Base-by-base conservation (phyloP, 2,329 filamentous ascomycete species). In the Calcarisporium arbuscula region DNA sequence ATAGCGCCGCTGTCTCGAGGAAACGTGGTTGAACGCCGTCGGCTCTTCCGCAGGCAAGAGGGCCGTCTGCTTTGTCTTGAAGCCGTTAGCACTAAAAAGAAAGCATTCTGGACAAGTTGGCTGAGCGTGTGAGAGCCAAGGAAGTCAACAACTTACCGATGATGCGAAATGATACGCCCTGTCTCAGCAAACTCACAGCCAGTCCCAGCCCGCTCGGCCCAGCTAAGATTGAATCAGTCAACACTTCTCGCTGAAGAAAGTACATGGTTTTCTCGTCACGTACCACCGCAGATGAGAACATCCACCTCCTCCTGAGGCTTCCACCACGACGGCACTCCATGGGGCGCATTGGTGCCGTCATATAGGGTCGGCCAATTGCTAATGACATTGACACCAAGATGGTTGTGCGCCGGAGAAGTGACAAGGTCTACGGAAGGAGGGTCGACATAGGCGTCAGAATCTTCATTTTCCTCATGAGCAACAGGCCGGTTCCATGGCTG, bases 281-380 rank as follows among this genome's bases (percentile, higher is more conserved):
- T 46, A 57, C 56, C 56, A 41, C 56, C 56, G 30, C 46, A 47
- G 29, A 58, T 58, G 8, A 58, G 37, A 9, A 58, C 54, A 40
- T 58, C 54, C 8, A 58, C 54, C 19, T 57, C 45, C 19, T 40
- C 40, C 20, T 35, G 18, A 19, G 48, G 49, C 5, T 43, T 46
- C 50, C 50, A 53, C 53, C 48, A 53, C 1, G 42, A 33, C 2
- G 51, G 51, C 1, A 46, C 21, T 1, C 46, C 51, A 28, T 54
- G 46, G 10, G 52, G 53, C 18, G 25, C 46, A n/a, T 54, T 47
- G 2, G 52, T 50, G 3, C 53, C 52, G 34, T 54, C 38, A 27
- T 52, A 51, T 4, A 56, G 19, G 5, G 48, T 50, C 6, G 54
- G 53, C 52, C 52, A 57, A 9, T 43, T 50, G 15, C 53, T 41